Evolutionary conservation across 2,329 filamentous ascomycete species (phyloP), one percentile per base, ranked within the genome.

Genomic region (Penicillium sp.): DNA sequence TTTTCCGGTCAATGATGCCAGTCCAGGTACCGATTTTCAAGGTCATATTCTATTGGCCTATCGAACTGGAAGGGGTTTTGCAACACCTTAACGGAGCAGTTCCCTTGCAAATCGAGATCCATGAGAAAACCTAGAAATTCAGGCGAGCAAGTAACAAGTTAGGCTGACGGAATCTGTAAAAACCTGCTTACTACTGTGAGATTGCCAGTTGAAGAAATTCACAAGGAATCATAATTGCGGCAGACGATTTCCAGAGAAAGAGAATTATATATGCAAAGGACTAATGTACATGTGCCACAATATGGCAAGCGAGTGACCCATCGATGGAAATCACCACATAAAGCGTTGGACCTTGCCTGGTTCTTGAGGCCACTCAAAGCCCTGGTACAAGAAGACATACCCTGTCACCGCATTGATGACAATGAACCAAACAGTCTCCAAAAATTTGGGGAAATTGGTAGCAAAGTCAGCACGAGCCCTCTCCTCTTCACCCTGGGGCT

Each of bases 391-490:
- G 70, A 88, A 88, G 7, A 83, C 71, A 64, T 85, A 85, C 12
- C 81, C 81, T 0, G 84, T 83, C 3, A 74, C 74, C 4, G 69
- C 71, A 67, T 87, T 86, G 35, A 88, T 77, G 7, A 74, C 49
- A 52, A 86, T 58, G 57, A 84, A 82, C 86, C 86, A 89, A 0
- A 77, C 49, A 2, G 84, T 85, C 69, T 89, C 86, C 38, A 86
- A 57, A 35, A 77, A 70, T 37, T 75, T 59, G 4, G 74, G 71
- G 14, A 67, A 57, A 57, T 72, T 70, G 38, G 68, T 65, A 11
- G 68, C 63, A 35, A 71, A 47, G 28, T 73, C 67, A 7, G 69
- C 67, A 8, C 64, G 64, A 11, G 71, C 69, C 35, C 67, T 67
- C 37, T 69, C 66, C 12, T 62, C 58, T 17, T 69, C 67, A 48